Base-by-base conservation (phyloP, 331 rosid species). In the Malus hybrid region DNA sequence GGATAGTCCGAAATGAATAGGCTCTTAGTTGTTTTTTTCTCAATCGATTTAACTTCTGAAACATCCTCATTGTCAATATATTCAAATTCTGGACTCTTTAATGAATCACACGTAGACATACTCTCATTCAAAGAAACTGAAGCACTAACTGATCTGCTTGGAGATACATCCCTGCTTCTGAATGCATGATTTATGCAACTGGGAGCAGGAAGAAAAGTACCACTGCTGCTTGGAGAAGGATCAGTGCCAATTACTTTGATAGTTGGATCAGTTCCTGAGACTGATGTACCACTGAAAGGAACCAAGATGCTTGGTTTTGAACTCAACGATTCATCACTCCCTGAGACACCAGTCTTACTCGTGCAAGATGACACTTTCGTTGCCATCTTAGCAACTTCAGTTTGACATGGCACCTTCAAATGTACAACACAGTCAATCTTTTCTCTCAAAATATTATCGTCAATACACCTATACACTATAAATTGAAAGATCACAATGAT, bases 51-150 rank as follows among this genome's bases (percentile, higher is more conserved):
- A 22, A 84, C 84, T 0, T 84, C 85, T 44, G 85, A 79, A 65
- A 78, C 73, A 54, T 88, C 97, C 54, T 57, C 86, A 19, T 82
- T 79, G 82, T 91, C 97, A 44, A 86, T 10, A 68, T 84, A 87
- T 57, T 93, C 96, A 80, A 93, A 74, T 33, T 91, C 91, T 24
- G 92, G 93, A 34, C 97, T 89, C 83, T 85, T 88, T 73, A 88
- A 80, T 24, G 90, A 89, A 50, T 88, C 90, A 71, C 90, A 91
- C 11, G 87, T 83, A 50, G 96, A 91, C 89, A 91, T 83, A 9
- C 86, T 80, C 85, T 87, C 97, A 32, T 90, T 90, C 87, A 91
- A 55, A 20, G 93, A 91, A 54, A 90, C 85, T 10, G 97, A 88
- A 78, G 77, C 76, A 57, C 77, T 83, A 80, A 85, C 89, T 18